Base-by-base conservation (phyloP, 371 early-diverging fungal genomes). In the Chytridiales sp. region DNA sequence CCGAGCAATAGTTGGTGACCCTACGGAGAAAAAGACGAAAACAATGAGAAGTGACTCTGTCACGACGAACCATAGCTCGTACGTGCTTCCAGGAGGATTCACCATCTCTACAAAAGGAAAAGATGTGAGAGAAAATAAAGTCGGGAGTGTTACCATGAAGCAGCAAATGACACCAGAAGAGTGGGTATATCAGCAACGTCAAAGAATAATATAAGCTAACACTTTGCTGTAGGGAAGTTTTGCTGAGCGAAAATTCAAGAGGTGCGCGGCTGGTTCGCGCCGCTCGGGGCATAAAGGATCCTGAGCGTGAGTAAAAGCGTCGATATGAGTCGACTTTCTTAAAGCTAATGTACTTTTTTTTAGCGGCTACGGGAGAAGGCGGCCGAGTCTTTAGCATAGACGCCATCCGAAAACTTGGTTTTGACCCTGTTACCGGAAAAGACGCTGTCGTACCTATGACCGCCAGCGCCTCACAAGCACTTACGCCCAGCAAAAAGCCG, bases 401-500 rank as follows among this genome's bases (percentile, higher is more conserved):
- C 27, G 71, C 71, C 11, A 57, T 67, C 40, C 51, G 56, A 19
- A 32, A 60, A 21, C 64, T 71, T 56, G 71, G 71, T 2, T 71
- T 67, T 55, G 65, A 71, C 43, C 71, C 71, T 13, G 47, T 46
- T 6, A 59, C 71, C 6, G 71, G 71, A 6, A 46, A 54, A 42
- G 62, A 67, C 9, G 54, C n/a, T n/a, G n/a, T n/a, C n/a, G n/a
- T n/a, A n/a, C n/a, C n/a, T n/a, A n/a, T n/a, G n/a, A n/a, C n/a
- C n/a, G n/a, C n/a, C n/a, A n/a, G n/a, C n/a, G n/a, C n/a, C n/a
- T n/a, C n/a, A n/a, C n/a, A n/a, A n/a, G n/a, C n/a, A n/a, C n/a
- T n/a, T n/a, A n/a, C n/a, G n/a, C n/a, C n/a, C n/a, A n/a, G n/a
- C n/a, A n/a, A n/a, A n/a, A n/a, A n/a, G n/a, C n/a, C n/a, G n/a